Evolutionary conservation across 805 yeast species (phyloP).

Genomic region (Pichia nanzhaoensis): DNA sequence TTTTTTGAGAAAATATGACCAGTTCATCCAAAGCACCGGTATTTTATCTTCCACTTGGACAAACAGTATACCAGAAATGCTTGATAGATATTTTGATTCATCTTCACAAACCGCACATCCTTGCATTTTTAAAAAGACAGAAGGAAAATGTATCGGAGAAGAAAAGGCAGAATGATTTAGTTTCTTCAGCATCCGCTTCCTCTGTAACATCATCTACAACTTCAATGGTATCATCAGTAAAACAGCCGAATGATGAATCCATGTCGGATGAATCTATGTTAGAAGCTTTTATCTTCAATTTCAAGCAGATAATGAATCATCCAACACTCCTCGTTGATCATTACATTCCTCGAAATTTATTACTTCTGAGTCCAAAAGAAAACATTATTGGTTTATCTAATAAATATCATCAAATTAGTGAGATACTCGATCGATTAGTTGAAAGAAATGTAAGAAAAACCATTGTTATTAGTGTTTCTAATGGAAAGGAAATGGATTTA

Average conservation of each 20-base stretch:
- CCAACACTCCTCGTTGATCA: constrained; percentile 72
- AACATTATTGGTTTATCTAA: constrained; percentile 48
- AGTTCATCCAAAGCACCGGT: constrained; percentile 14
- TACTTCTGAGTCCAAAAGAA: constrained; percentile 60
- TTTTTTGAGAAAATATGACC: not conserved
- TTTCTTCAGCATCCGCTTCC: not conserved
- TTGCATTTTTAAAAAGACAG: constrained; percentile 7
- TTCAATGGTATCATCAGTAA: not conserved
- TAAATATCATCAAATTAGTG: constrained; percentile 50
- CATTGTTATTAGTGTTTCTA: constrained; percentile 47
- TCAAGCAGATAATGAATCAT: constrained; percentile 50
- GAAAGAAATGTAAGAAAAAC: constrained; percentile 21
- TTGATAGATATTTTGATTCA: constrained; percentile 37
- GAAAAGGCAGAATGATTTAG: too few species aligned
- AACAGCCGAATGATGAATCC: not conserved
- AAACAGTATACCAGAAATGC: constrained; percentile 38
- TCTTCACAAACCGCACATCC: constrained; percentile 31
- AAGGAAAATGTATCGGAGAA: not conserved
- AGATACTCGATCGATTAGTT: constrained; percentile 35
- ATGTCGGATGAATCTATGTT: constrained; percentile 31
- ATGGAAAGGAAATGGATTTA: constrained; percentile 65
- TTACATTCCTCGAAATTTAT: constrained; percentile 62
- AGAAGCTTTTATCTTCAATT: constrained; percentile 38
- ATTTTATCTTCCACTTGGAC: constrained; percentile 36
- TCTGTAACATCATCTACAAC: not conserved